phyloP scores from a whole-genome alignment of 306 rosid genomes.

The Psophocarpus tetragonolobus region DNA sequence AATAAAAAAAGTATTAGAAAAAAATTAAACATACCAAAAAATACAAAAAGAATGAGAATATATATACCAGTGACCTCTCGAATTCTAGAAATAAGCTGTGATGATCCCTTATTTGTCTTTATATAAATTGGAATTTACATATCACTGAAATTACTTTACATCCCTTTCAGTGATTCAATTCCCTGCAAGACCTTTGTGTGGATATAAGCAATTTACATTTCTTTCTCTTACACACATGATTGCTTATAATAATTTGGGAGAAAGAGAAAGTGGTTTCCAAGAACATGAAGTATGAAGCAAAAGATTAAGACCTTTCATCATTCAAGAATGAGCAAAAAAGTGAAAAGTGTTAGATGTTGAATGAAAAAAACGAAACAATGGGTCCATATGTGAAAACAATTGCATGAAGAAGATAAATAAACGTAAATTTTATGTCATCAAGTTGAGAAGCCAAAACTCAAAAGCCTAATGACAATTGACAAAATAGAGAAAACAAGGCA shows the following conservation, averaged over 20 bases:
- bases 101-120: neutral
- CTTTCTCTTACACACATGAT: neutral
- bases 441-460: neutral
- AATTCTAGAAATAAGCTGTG: too few species aligned
- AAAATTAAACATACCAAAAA: too few species aligned
- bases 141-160: neutral
- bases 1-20: too few species aligned
- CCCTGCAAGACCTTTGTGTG: neutral
- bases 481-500: neutral
- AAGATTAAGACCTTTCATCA: neutral
- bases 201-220: neutral
- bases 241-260: too few species aligned
- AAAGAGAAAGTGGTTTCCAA: neutral
- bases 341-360: neutral
- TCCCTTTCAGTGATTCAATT: neutral
- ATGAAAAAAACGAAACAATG: neutral
- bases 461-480: neutral
- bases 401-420: neutral
- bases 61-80: too few species aligned
- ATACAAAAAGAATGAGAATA: too few species aligned
- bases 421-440: neutral
- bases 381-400: neutral
- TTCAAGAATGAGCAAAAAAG: neutral
- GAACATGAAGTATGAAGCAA: neutral
- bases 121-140: neutral